A percentile compares a stretch with the other conserved stretches of the same genome.
Evolutionary conservation across 2,329 filamentous ascomycete genomes (phyloP).

Genomic region (Paecilomyces formosus): DNA sequence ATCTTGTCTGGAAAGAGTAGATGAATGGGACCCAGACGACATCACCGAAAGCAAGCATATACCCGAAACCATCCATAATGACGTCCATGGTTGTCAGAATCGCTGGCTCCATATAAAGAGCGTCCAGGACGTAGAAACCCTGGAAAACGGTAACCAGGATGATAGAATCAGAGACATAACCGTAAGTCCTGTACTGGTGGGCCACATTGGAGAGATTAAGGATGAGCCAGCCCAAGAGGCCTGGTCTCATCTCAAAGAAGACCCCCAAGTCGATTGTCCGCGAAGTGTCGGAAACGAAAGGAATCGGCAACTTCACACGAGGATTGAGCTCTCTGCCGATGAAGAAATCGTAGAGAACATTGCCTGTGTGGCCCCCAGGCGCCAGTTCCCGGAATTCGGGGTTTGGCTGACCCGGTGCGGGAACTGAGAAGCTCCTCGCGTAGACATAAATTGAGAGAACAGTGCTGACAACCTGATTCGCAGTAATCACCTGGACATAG

Average conservation of each 20-base stretch:
- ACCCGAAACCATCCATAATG: slow-evolving; percentile 85
- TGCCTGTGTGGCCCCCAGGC: slow-evolving; percentile 72
- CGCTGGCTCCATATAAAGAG: slow-evolving; percentile 77
- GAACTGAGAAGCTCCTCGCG: slow-evolving; percentile 71
- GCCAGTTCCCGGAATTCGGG: slow-evolving; percentile 68
- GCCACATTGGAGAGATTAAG: slow-evolving; percentile 78
- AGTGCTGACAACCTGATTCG: slow-evolving; percentile 71
- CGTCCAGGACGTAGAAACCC: slow-evolving; percentile 74
- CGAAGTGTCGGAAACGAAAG: slow-evolving; percentile 57
- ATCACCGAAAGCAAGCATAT: slow-evolving; percentile 91
- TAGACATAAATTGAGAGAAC: slow-evolving; percentile 72
- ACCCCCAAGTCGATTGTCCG: slow-evolving; percentile 78
- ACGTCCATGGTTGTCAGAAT: slow-evolving; percentile 93
- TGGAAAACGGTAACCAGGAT: slow-evolving; percentile 71
- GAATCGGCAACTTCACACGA: slow-evolving; percentile 58
- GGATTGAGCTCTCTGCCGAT: slow-evolving; percentile 95
- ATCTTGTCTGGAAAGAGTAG: slow-evolving; percentile 77
- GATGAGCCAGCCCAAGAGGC: slow-evolving; percentile 81
- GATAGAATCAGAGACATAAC: slow-evolving; percentile 79
- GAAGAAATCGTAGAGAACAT: slow-evolving; percentile 90
- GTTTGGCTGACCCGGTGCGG: slow-evolving; percentile 54
- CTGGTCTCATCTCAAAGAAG: slow-evolving; percentile 85
- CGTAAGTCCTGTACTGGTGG: slow-evolving; percentile 79
- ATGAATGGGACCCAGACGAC: slow-evolving; percentile 88
- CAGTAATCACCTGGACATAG: slow-evolving; percentile 76